Evolutionary conservation across 306 rosid species (phyloP), one percentile per base, ranked within the genome.

Genomic region (Mimosa pudica): DNA sequence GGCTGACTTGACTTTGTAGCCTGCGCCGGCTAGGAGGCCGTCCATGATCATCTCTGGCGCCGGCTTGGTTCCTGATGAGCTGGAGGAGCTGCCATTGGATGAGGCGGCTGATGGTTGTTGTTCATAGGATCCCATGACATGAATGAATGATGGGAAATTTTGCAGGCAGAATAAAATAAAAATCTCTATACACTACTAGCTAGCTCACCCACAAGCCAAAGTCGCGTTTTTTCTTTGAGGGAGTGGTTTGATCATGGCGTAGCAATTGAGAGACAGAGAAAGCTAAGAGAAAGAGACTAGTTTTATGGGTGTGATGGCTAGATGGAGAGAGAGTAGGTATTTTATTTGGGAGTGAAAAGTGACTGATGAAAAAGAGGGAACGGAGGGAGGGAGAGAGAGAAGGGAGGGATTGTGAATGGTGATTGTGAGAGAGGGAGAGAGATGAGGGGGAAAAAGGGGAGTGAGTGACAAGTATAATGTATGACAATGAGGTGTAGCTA

Each of bases 1-100:
- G 24, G 98, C 87, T 61, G 93, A 81, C n/a, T 89, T 85, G 73
- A 93, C 92, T 77, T 79, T 91, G 82, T 93, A 93, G 4, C 98
- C 97, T 0, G 92, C 94, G 8, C 81, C 93, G 72, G 91, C 96
- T 10, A 94, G 93, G 8, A 57, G 86, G 8, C 88, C 88, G 14
- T 90, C 97, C 73, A 91, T 88, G 1, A 24, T 24, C 5, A 38
- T 38, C 11, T 90, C 93, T 30, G 85, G 8, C 44, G 68, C 16
- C 17, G 68, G 38, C 17, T 12, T 85, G 64, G 86, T 83, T 41
- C 65, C 38, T 24, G 83, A 72, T 24, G 83, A 72, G 70, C 87
- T 54, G 7, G 89, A 77, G 14, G 91, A 89, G 17, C 67, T 62
- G 32, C 67, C 42, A 77, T 82, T 77, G 83, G 94, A 80, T 33